Evolutionary conservation across 2,329 filamentous ascomycete species (phyloP).

Genomic region (Ascochyta fabae): DNA sequence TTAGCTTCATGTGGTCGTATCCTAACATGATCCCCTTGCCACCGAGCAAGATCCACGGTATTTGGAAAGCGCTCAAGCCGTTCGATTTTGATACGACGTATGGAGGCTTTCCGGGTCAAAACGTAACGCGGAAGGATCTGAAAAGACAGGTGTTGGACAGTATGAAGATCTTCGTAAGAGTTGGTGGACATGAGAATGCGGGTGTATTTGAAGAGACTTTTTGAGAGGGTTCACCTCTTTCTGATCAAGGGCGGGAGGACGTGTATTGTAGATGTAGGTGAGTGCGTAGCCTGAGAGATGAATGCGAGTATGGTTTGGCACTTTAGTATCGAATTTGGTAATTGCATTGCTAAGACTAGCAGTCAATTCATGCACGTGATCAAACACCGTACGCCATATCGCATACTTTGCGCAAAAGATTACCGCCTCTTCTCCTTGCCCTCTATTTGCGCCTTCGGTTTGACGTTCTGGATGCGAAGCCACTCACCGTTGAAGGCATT

Average conservation of each 20-base stretch:
- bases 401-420: neutral
- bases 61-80: slow-evolving; percentile 71
- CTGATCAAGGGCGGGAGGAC: neutral
- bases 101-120: slow-evolving; percentile 69
- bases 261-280: neutral
- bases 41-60: slow-evolving; percentile 66
- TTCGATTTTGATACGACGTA: slow-evolving; percentile 71
- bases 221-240: neutral
- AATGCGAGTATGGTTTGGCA: neutral
- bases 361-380: no score
- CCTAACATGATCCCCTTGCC: slow-evolving; percentile 68
- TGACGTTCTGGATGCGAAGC: slow-evolving; percentile 65
- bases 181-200: slow-evolving; percentile 57
- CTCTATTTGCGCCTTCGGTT: slow-evolving; percentile 51
- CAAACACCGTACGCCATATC: neutral
- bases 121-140: slow-evolving; percentile 63
- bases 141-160: slow-evolving; percentile 74
- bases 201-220: slow-evolving; percentile 44
- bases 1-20: slow-evolving; percentile 75
- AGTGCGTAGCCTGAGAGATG: neutral
- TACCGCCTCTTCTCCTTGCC: slow-evolving; percentile 23
- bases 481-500: slow-evolving; percentile 99
- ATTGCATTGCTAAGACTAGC: neutral
- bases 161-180: slow-evolving; percentile 73
- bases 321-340: neutral